These are phyloP conservation scores for Aphanocladium album DNA, from an alignment of 2,329 filamentous ascomycete species.

Conservation along the genomic window DNA sequence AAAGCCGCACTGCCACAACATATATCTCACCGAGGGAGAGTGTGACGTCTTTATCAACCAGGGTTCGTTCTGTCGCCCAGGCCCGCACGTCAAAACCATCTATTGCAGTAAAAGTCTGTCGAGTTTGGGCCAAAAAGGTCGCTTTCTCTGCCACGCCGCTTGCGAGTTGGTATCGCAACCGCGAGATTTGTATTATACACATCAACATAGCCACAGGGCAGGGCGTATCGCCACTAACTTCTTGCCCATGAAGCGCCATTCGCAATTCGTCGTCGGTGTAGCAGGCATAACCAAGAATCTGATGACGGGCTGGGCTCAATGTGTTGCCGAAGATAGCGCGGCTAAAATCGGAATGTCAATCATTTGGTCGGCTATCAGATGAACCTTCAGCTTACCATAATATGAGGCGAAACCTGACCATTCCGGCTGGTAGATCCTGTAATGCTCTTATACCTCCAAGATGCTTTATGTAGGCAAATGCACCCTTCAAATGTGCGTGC, in stretches of 20 bases:
- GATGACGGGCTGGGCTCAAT: neutral
- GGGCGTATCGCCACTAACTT: neutral
- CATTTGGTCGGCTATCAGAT: neutral
- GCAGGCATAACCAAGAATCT: neutral
- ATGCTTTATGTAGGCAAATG: neutral
- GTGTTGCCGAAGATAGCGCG: neutral
- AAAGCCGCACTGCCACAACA: neutral
- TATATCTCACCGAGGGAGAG: neutral
- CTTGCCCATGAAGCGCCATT: neutral
- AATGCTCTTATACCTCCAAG: neutral
- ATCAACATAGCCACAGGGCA: neutral
- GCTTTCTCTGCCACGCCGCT: neutral
- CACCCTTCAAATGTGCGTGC: neutral
- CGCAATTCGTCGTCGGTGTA: neutral
- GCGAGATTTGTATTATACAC: neutral
- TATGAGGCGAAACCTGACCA: neutral
- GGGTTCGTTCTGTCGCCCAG: neutral
- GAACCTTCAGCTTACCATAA: neutral
- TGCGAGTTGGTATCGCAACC: neutral
- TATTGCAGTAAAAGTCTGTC: neutral
- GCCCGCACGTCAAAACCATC: neutral
- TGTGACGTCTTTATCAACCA: neutral
- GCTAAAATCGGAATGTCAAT: neutral
- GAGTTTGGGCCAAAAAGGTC: neutral
- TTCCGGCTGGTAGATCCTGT: neutral